These are phyloP conservation scores for Yarrowia bubula DNA, from an alignment of 805 yeast genomes.

Conservation along the genomic window DNA sequence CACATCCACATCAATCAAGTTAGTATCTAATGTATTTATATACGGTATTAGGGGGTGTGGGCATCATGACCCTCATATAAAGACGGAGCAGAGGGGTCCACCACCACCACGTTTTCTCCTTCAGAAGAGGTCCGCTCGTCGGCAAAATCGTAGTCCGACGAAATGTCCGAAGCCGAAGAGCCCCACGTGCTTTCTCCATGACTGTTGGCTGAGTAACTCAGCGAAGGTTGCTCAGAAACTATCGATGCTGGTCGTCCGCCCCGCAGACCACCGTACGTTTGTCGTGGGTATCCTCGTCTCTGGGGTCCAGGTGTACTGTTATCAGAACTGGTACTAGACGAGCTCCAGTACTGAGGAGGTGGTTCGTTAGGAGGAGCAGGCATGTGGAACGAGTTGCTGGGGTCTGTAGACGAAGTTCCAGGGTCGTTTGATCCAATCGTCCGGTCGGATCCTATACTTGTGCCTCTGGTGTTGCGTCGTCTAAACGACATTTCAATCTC, in stretches of 20 bases:
- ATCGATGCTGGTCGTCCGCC: not conserved
- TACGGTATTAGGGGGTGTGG: not conserved
- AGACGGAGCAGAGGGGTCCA: constrained; percentile 7
- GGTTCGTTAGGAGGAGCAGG: not conserved
- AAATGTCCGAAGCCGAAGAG: constrained; percentile 18
- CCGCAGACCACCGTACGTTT: not conserved
- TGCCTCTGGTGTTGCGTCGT: constrained; percentile 6
- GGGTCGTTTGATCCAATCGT: constrained; percentile 16
- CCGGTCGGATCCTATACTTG: constrained; percentile 20
- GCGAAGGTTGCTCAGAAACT: constrained; percentile 15
- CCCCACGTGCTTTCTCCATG: constrained; percentile 23
- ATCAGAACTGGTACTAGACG: not conserved
- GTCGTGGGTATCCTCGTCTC: not conserved
- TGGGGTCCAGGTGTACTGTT: not conserved
- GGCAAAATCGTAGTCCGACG: constrained; percentile 18
- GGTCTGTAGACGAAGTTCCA: not conserved
- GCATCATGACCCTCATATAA: not conserved
- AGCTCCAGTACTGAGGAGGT: not conserved
- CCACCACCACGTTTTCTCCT: constrained; percentile 17
- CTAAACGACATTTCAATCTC: constrained; percentile 22
- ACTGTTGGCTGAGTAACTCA: constrained; percentile 17
- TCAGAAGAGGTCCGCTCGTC: constrained; percentile 17
- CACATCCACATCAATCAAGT: not conserved
- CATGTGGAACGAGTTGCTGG: constrained; percentile 10
- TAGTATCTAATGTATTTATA: constrained; percentile 11